Conservation (phyloP, 208 protist species). For the Wallacemonas collosoma region DNA sequence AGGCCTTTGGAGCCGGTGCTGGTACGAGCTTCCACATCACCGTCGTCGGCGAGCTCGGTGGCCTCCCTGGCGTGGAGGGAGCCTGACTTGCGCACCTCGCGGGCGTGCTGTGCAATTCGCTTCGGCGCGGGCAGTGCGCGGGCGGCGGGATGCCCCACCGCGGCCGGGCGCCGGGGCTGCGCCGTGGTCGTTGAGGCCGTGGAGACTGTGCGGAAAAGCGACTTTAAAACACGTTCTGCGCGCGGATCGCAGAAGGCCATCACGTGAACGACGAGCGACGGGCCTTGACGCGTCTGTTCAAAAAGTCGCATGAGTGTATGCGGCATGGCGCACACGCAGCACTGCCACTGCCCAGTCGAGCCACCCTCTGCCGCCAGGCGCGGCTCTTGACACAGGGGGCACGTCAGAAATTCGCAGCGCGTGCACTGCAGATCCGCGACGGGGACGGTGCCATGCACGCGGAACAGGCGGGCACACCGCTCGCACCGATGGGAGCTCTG, state of each 20-base stretch:
- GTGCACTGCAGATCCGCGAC: constrained; percentile 34
- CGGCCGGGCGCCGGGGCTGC: no score
- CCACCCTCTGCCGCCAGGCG: not conserved
- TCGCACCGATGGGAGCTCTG: constrained; percentile 39
- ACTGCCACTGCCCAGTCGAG: constrained; percentile 39
- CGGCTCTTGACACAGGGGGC: constrained; percentile 52
- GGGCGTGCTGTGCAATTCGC: constrained; percentile 3
- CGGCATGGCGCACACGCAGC: constrained; percentile 50
- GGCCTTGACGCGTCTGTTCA: constrained; percentile 50
- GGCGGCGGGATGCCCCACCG: not conserved
- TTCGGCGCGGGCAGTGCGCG: constrained; percentile 13
- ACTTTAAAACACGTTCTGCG: constrained; percentile 56
- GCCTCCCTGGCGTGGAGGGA: not conserved
- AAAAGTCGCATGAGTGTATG: constrained; percentile 72
- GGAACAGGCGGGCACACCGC: constrained; percentile 58
- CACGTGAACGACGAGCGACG: constrained; percentile 50
- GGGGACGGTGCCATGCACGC: constrained; percentile 1
- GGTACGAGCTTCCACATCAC: not conserved
- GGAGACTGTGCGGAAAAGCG: constrained; percentile 58
- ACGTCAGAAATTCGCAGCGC: constrained; percentile 65
- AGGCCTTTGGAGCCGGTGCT: constrained; percentile 11
- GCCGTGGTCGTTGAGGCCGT: not conserved
- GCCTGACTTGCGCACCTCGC: constrained; percentile 11
- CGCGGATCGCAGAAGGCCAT: constrained; percentile 75
- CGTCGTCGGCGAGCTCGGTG: not conserved